Base-by-base conservation (phyloP, 345 rosid species). In the Citrus inodora region DNA sequence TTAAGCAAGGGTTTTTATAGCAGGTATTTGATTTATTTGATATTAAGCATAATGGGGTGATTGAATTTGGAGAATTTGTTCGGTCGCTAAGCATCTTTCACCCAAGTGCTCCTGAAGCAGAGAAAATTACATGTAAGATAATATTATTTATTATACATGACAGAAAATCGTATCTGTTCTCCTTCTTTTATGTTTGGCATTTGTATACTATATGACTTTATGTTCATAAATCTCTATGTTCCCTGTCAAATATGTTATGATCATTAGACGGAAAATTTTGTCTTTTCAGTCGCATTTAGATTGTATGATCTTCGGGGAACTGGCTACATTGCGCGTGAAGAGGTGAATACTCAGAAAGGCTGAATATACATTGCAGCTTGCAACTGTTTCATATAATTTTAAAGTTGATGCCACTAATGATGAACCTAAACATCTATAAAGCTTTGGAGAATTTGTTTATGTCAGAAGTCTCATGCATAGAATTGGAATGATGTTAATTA, bases 31-130 rank as follows among this genome's bases (percentile, higher is more conserved):
- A 80, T 76, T 70, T 88, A 78, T 92, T 89, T 61, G 97, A 92
- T 81, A 55, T 68, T 73, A 91, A 89, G 83, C 82, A n/a, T 67
- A 85, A 91, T 56, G 98, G 91, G 53, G 88, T 83, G 2, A 90
- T 93, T 22, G 94, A 82, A 77, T 93, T 93, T 72, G 93, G 87
- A 76, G 96, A 90, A 61, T 93, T 93, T 51, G 94, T 93, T 17
- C 87, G 89, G 40, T 81, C 98, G 13, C 82, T 91, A 48, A 84
- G 89, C 71, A 48, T 91, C 75, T 93, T 93, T 81, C 98, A 91
- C 65, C 98, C 98, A 19, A 83, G 51, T 67, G 81, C 94, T 74
- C 73, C 86, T 2, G 51, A 80, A 72, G 84, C 80, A 55, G 89
- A 85, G 64, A 93, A 93, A 88, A 80, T 85, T 46, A 17, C 79